These are phyloP conservation scores for Elaeis guineensis DNA, from an alignment of 176 grass and related monocot species.

Conservation along the genomic window DNA sequence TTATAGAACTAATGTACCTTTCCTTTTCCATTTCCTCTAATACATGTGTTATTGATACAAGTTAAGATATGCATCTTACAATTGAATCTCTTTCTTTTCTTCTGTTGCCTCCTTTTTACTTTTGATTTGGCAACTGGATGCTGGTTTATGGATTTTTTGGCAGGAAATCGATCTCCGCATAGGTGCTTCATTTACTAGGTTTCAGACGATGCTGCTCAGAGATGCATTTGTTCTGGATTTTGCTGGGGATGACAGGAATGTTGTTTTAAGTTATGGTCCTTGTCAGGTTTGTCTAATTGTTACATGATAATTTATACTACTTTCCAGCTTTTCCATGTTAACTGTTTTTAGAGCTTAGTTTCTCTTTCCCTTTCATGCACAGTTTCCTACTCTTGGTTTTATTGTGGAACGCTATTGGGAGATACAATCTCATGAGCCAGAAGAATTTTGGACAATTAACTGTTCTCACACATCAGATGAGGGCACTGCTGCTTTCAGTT, in stretches of 20 bases:
- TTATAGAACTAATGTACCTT: too few species aligned
- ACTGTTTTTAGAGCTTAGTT: background rate
- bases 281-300: constrained; percentile 57
- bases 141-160: constrained; percentile 14
- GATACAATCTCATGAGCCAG: constrained; percentile 87
- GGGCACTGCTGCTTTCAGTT: constrained; percentile 69
- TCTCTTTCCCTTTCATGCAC: constrained; percentile 6
- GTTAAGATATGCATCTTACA: too few species aligned
- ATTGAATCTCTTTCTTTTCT: constrained; percentile 8
- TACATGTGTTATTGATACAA: too few species aligned
- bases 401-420: constrained; percentile 96
- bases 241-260: constrained; percentile 60
- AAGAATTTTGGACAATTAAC: constrained; percentile 98
- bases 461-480: constrained; percentile 94
- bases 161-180: constrained; percentile 96
- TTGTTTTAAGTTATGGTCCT: constrained; percentile 91
- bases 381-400: constrained; percentile 99
- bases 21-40: too few species aligned
- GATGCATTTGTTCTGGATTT: constrained; percentile 88
- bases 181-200: constrained; percentile 96
- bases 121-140: constrained; percentile 13
- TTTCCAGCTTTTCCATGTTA: too few species aligned
- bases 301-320: too few species aligned
- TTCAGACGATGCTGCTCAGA: constrained; percentile 89
- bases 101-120: constrained; percentile 1